Base-by-base conservation (phyloP, 352 stramenopile genomes). In the Globisporangium polare region DNA sequence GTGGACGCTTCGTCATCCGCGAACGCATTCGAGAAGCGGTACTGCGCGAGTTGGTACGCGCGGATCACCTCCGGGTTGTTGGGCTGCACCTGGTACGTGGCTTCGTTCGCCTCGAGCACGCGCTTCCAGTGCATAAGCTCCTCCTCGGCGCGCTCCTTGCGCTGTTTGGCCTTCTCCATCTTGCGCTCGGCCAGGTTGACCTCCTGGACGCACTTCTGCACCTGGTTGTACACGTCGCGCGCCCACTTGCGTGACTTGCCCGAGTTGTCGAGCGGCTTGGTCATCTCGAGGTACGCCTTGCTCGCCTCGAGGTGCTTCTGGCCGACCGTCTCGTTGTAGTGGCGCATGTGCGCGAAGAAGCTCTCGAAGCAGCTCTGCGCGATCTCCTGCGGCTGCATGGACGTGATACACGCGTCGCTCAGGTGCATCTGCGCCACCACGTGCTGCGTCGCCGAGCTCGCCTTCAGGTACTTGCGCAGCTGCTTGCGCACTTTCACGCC, bases 401-500 rank as follows among this genome's bases (percentile, higher is more conserved):
- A 64, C 20, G 78, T 66, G 43, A 94, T 69, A 67, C 81, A 90
- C 35, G 83, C 81, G 68, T 92, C 83, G 54, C 78, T 90, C 41
- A 94, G 67, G 62, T 91, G 85, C 56, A 85, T 86, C 65, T 92
- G 81, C 56, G 83, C 82, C 41, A 92, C 83, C 63, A 90, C 81
- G 42, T 89, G 78, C 75, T 94, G 83, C 61, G 86, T 90, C 27
- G 71, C 69, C 2, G 82, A 86, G 59, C 74, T 85, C 50, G 83
- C 78, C 62, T 90, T 90, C 20, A 94, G 70, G 68, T 94, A 94
- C 70, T 92, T 92, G 66, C 81, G 72, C 39, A 94, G 67, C 62
- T 94, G 81, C 65, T 92, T 89, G 67, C 86, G 83, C 27, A 92
- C 83, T 56, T 87, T 88, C 47, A 91, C 74, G 56, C 86, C 86